Conservation (phyloP, 768 basidiomycete genomes). For the Chlorophyllum brunneum region DNA sequence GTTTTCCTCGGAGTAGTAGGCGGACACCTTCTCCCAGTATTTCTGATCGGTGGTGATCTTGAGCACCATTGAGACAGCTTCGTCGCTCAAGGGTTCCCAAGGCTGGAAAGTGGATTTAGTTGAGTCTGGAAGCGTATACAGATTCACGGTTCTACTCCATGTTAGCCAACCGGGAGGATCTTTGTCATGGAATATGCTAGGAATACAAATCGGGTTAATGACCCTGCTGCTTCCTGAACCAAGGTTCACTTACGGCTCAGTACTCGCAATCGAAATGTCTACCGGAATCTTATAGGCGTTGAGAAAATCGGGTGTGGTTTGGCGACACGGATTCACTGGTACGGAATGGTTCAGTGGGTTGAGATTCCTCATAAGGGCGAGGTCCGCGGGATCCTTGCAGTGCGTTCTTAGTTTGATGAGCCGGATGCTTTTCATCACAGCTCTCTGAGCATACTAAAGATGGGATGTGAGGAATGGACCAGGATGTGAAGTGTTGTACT, state of each 20-base stretch:
- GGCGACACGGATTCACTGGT: constrained; percentile 42
- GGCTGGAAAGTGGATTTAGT: constrained; percentile 48
- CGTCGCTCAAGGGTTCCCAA: constrained; percentile 54
- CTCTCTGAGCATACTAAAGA: constrained; percentile 63
- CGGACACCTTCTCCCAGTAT: constrained; percentile 70
- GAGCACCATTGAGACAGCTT: constrained; percentile 47
- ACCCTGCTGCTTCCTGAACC: not conserved
- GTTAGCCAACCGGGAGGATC: constrained; percentile 66
- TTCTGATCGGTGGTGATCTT: constrained; percentile 39
- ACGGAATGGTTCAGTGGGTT: constrained; percentile 65
- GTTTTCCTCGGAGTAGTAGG: constrained; percentile 77
- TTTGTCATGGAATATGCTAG: constrained; percentile 53
- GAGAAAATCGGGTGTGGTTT: constrained; percentile 55
- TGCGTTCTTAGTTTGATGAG: constrained; percentile 81
- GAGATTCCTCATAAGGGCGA: constrained; percentile 55
- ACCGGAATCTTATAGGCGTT: constrained; percentile 50
- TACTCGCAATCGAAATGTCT: constrained; percentile 26
- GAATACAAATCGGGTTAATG: constrained; percentile 8
- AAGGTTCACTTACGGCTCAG: constrained; percentile 41
- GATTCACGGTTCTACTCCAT: constrained; percentile 43
- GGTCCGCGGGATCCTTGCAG: constrained; percentile 48
- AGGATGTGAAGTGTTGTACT: constrained; percentile 18
- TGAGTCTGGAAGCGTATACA: constrained; percentile 46
- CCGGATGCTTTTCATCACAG: constrained; percentile 71
- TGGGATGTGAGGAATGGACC: not conserved